Percentiles rank a stretch among this genome's conserved stretches.
Conservation (phyloP, 2,329 filamentous ascomycete genomes). For the Blastomyces parvus region DNA sequence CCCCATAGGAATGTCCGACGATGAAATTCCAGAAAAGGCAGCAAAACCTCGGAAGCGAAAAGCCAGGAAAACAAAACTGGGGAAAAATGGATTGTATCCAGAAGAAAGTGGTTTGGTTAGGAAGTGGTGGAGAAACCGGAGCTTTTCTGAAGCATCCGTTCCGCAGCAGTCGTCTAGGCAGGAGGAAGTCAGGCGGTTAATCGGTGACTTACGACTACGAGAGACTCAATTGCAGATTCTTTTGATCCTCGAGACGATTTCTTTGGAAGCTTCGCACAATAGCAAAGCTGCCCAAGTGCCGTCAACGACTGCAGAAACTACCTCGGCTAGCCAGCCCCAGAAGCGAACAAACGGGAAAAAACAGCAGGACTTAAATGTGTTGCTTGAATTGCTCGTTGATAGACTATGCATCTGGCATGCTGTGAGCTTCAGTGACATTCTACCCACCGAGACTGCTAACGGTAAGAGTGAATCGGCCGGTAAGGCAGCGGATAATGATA, state of each 20-base stretch:
- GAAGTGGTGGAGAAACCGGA: constrained; percentile 39
- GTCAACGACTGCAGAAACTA: constrained; percentile 18
- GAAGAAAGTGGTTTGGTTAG: constrained; percentile 35
- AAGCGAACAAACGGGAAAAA: constrained; percentile 22
- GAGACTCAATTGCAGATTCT: constrained; percentile 43
- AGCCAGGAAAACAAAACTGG: constrained; percentile 31
- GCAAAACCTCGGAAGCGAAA: constrained; percentile 26
- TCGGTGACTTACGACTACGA: constrained; percentile 38
- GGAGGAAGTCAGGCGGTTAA: constrained; percentile 31
- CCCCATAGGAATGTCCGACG: constrained; percentile 30
- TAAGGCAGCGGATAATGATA: constrained; percentile 31
- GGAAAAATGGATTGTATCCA: constrained; percentile 40
- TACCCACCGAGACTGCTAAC: constrained; percentile 22
- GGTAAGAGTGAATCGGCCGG: constrained; percentile 23
- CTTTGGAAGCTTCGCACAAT: constrained; percentile 27
- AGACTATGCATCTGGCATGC: constrained; percentile 44
- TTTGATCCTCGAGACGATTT: constrained; percentile 40
- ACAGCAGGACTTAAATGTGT: constrained; percentile 33
- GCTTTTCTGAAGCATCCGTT: constrained; percentile 21
- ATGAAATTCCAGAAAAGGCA: constrained; percentile 20
- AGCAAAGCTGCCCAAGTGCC: constrained; percentile 6
- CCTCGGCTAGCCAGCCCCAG: constrained; percentile 13
- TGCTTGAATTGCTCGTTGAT: constrained; percentile 41
- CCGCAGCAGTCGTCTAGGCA: constrained; percentile 25
- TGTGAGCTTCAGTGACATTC: constrained; percentile 30